Percentiles rank a stretch among this genome's conserved stretches.
Evolutionary conservation across 1,139 yeast species (phyloP).

Genomic region (Lodderomyces margitis): DNA sequence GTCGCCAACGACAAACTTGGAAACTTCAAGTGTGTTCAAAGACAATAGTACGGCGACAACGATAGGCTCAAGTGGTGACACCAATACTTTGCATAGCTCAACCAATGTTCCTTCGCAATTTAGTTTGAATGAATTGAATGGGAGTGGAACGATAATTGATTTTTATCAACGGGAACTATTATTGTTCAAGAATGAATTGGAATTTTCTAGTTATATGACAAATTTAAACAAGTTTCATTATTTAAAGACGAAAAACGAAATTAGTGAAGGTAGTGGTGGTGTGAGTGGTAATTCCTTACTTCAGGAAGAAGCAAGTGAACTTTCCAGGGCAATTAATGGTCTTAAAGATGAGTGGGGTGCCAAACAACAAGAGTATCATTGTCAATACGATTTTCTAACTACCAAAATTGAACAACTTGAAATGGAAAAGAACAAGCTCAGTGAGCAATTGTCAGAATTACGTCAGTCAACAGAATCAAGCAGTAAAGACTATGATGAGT

Average conservation of each 20-base stretch:
- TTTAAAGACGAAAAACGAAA: conserved; percentile 29
- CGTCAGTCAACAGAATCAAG: conserved; percentile 23
- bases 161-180: conserved; percentile 60
- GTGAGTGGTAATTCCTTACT: too few relatives aligned
- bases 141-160: conserved; percentile 30
- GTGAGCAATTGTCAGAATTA: conserved; percentile 11
- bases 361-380: neutral
- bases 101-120: neutral
- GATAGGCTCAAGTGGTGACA: neutral
- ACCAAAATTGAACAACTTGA: conserved; percentile 19
- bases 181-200: conserved; percentile 59
- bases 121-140: conserved; percentile 4
- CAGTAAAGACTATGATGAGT: conserved; percentile 18
- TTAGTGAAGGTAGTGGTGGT: neutral
- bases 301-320: conserved; percentile 1
- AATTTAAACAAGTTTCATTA: conserved; percentile 50
- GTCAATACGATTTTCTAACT: conserved; percentile 9
- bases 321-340: conserved; percentile 10
- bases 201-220: conserved; percentile 57
- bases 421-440: conserved; percentile 15
- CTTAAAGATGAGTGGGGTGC: conserved; percentile 8
- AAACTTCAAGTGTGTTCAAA: conserved; percentile 23
- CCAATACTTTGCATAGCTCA: neutral
- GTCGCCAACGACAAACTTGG: conserved; percentile 26
- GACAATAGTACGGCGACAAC: conserved; percentile 3